Evolutionary conservation across 2,329 filamentous ascomycete species (phyloP), one percentile per base, ranked within the genome.

Genomic region (Orbilia oligospora): DNA sequence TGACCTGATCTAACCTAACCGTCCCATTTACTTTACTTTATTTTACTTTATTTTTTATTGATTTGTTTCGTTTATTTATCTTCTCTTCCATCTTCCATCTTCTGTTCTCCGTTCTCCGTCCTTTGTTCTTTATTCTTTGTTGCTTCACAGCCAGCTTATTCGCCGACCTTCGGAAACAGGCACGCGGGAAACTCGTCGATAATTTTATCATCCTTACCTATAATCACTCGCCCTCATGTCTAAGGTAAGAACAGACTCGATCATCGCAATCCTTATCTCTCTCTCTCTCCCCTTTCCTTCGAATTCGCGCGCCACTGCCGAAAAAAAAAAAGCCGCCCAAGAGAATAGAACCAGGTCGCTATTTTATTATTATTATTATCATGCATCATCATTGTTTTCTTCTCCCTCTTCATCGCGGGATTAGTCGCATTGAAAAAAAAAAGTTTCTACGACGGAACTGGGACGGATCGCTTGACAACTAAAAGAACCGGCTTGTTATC

Each of bases 161-260:
- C 20, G 36, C 56, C 48, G 30, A 66, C 58, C 27, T 64, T 18
- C 41, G 46, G 51, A 70, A 58, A 56, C 27, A 70, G 66, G 30
- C 66, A 70, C 51, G 53, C 66, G 66, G 51, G 41, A 22, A 70
- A 30, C 64, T 12, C 27, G 49, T 68, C 64, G 30, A 41, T 38
- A 51, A 16, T 38, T 51, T 18, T 20, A 24, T 61, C 44, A 46
- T 63, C 67, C 44, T 71, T 71, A 38, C 48, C 46, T 33, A 49
- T 41, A 64, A 20, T 20, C n/a, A 46, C 18, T 64, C 33, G 67
- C 67, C 49, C 30, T 30, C 68, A 71, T 69, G 66, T 56, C 66
- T 18, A 71, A 61, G 68, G 68, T 71, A 46, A 71, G 68, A 61
- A 44, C 36, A 48, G 18, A 63, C 53, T 27, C 48, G 48, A 41